Percentiles rank a stretch among this genome's conserved stretches.
Evolutionary conservation across 768 basidiomycete genomes (phyloP).

Genomic region (Lenzites betulinus): DNA sequence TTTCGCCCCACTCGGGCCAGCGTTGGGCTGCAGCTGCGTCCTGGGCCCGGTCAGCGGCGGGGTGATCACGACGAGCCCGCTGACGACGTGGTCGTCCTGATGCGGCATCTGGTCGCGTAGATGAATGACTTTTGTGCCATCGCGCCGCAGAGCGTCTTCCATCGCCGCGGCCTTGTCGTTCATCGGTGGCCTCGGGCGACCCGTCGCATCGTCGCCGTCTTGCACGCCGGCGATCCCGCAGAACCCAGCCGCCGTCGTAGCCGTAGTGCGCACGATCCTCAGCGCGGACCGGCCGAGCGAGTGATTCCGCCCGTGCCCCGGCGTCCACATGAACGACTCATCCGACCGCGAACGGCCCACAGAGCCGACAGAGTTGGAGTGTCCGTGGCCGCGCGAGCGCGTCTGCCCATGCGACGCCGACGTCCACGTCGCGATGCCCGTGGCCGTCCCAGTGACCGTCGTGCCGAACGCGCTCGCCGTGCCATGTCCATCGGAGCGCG

Average conservation of each 20-base stretch:
- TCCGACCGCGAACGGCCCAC: constrained; percentile 28
- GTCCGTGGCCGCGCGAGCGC: constrained; percentile 38
- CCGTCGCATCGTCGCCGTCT: background rate
- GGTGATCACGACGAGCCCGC: constrained; percentile 21
- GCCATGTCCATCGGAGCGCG: constrained; percentile 16
- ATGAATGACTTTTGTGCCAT: constrained; percentile 29
- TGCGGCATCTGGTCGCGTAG: constrained; percentile 23
- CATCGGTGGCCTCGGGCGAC: background rate
- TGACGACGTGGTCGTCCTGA: constrained; percentile 7
- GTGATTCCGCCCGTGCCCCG: constrained; percentile 38
- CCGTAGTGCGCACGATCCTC: constrained; percentile 35
- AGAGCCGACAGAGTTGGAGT: constrained; percentile 37
- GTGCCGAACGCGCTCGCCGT: constrained; percentile 21
- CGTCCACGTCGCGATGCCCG: constrained; percentile 30
- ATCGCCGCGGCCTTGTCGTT: constrained; percentile 25
- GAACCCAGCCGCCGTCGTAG: constrained; percentile 32
- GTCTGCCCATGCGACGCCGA: constrained; percentile 19
- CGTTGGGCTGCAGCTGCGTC: background rate
- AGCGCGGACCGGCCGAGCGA: constrained; percentile 43
- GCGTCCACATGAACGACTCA: constrained; percentile 28
- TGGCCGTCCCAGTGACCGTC: constrained; percentile 27
- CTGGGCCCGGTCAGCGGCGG: constrained; percentile 9
- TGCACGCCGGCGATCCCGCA: constrained; percentile 28
- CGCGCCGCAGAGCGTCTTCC: constrained; percentile 26
- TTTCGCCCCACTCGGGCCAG: constrained; percentile 12